Percentiles rank a stretch among this genome's conserved stretches.
Evolutionary conservation across 805 yeast species (phyloP).

Genomic region (Metschnikowia baotianmanensis): DNA sequence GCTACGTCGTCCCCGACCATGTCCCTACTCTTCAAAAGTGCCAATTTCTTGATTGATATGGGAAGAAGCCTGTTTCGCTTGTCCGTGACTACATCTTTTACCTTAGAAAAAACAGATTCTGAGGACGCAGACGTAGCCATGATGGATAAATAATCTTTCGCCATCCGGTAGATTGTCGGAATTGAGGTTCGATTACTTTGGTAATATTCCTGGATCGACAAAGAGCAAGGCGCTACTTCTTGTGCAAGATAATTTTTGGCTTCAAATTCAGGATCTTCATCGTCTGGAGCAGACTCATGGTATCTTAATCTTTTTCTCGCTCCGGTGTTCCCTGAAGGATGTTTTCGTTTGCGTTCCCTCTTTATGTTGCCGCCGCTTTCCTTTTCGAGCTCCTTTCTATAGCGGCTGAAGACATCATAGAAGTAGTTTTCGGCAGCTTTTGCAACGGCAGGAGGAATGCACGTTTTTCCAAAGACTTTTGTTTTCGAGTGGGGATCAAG

Average conservation of each 20-base stretch:
- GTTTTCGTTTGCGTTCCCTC: no score
- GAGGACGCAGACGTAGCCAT: conserved; percentile 1
- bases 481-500: neutral
- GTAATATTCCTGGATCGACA: neutral
- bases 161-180: conserved; percentile 1
- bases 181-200: neutral
- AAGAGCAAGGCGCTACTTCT: neutral
- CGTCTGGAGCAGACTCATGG: neutral
- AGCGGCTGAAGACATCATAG: neutral
- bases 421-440: neutral
- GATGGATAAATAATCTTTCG: neutral
- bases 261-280: neutral
- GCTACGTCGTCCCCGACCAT: neutral
- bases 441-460: neutral
- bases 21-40: neutral
- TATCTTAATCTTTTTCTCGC: neutral
- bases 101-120: neutral
- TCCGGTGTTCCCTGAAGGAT: neutral
- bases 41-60: neutral
- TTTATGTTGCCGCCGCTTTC: neutral
- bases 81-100: neutral
- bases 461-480: neutral
- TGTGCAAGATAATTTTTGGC: neutral
- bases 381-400: neutral
- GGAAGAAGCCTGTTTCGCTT: conserved; percentile 1